Base-by-base conservation (phyloP, 1,284 basidiomycete species). In the Coriolopsis trogii region DNA sequence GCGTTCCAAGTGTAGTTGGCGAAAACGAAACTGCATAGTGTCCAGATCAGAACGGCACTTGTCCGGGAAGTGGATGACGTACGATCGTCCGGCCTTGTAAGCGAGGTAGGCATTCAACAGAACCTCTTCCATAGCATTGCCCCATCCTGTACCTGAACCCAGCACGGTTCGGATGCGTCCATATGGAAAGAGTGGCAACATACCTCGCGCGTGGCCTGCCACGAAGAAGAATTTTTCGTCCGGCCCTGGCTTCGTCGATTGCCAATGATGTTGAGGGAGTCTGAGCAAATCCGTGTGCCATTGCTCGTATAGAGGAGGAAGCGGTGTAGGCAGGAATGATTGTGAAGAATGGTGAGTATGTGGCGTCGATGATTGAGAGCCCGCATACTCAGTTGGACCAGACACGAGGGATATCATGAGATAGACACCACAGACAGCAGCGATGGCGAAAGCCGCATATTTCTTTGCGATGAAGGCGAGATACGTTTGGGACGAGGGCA, bases 1-100 rank as follows among this genome's bases (percentile, higher is more conserved):
- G 38, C 41, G 26, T 63, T 63, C 84, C 84, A 87, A 13, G 76
- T 77, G 55, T 85, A 86, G 58, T 87, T 84, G 45, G 84, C 78
- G 46, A 86, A 85, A 0, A 87, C 84, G 52, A 77, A 85, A 15
- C 69, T 65, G 24, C n/a, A 20, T 2, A 15, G 2, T 3, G 7
- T 34, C 6, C 6, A 21, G 18, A 36, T 46, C 13, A 38, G 31
- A 13, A 10, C 12, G 37, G 18, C 9, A 2, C 21, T 23, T 26
- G 25, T 23, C 18, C 24, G 18, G 24, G 16, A 20, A 1, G 31
- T 3, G 6, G 13, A n/a, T 24, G 29, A 23, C 39, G 9, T n/a
- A 41, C 39, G 39, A n/a, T 28, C 39, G 24, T n/a, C 18, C 18
- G 15, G 39, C 24, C 15, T 28, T 25, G 24, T 75, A 70, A 0